Conservation (phyloP, 2,329 filamentous ascomycete genomes). For the Colletotrichum salicis region DNA sequence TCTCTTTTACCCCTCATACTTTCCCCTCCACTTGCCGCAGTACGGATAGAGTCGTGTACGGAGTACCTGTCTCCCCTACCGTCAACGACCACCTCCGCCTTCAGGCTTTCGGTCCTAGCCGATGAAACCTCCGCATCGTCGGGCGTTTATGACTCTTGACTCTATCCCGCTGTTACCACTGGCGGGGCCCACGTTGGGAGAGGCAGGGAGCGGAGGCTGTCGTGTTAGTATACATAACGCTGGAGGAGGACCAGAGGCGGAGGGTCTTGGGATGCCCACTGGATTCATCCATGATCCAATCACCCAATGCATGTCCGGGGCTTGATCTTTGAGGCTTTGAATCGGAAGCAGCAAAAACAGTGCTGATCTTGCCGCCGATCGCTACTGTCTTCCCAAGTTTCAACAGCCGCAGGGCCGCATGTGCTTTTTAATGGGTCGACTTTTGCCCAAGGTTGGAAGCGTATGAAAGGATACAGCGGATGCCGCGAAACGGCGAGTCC, state of each 20-base stretch:
- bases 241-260: neutral
- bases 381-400: neutral
- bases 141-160: neutral
- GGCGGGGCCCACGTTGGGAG: neutral
- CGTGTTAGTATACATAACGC: neutral
- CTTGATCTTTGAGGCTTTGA: neutral
- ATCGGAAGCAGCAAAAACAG: neutral
- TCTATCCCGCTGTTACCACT: neutral
- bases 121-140: neutral
- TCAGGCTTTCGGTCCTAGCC: neutral
- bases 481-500: neutral
- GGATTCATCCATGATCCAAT: neutral
- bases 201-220: neutral
- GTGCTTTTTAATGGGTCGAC: neutral
- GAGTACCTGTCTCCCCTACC: too few relatives aligned
- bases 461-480: neutral
- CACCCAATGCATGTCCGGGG: neutral
- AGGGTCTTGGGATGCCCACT: neutral
- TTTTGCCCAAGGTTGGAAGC: neutral
- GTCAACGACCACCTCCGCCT: neutral
- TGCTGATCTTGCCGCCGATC: constrained; percentile 22
- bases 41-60: too few relatives aligned
- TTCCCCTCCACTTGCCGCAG: neutral
- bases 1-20: neutral
- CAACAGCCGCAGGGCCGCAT: neutral